Evolutionary conservation across 2,329 filamentous ascomycete species (phyloP).

Genomic region (Cladobotryum mycophilum): DNA sequence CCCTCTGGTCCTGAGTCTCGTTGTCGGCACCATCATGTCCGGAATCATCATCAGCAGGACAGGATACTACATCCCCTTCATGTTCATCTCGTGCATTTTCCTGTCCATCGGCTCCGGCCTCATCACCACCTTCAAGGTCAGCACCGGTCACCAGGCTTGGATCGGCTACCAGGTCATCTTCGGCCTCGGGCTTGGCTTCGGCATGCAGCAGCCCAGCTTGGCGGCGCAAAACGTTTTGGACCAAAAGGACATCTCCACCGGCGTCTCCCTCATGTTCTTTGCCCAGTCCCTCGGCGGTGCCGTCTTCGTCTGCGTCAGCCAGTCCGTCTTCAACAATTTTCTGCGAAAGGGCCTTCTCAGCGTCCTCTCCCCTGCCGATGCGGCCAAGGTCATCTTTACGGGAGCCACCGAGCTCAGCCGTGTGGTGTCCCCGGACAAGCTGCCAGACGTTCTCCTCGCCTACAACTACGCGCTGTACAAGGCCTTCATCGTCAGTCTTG

Average conservation of each 20-base stretch:
- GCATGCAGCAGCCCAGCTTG: slow-evolving; percentile 39
- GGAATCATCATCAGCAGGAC: slow-evolving; percentile 21
- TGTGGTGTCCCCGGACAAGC: no score
- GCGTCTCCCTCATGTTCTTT: slow-evolving; percentile 41
- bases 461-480: no score
- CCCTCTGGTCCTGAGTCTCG: slow-evolving; percentile 22
- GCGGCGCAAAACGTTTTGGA: slow-evolving; percentile 40
- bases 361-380: no score
- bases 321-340: neutral
- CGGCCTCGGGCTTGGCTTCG: slow-evolving; percentile 36
- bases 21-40: slow-evolving; percentile 21
- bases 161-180: slow-evolving; percentile 31
- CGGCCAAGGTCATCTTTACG: no score
- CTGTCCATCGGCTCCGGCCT: slow-evolving; percentile 33
- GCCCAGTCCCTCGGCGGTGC: slow-evolving; percentile 36
- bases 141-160: slow-evolving; percentile 17
- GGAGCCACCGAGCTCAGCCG: no score
- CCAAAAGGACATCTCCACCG: slow-evolving; percentile 37
- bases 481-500: no score
- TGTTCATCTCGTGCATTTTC: slow-evolving; percentile 29
- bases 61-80: slow-evolving; percentile 39
- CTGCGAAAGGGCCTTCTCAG: no score
- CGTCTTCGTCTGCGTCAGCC: slow-evolving; percentile 37
- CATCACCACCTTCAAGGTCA: slow-evolving; percentile 30
- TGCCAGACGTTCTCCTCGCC: no score